These are phyloP conservation scores for Anethum foeniculum DNA, from an alignment of 140 eudicot genomes.

Conservation along the genomic window DNA sequence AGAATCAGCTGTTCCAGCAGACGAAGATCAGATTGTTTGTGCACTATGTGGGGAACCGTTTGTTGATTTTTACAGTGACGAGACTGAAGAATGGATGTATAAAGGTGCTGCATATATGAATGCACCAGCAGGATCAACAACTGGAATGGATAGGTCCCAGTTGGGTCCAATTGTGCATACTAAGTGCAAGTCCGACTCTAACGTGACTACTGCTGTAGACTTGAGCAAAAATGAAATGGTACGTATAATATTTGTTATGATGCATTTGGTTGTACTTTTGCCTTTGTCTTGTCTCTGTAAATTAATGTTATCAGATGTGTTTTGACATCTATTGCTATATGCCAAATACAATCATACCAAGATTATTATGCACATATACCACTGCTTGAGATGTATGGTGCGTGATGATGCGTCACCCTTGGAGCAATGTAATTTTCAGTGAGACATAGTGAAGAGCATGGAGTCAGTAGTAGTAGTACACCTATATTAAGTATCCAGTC, in stretches of 20 bases:
- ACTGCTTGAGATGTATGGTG: background rate
- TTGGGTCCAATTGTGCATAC: slow-evolving; percentile 94
- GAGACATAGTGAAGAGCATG: background rate
- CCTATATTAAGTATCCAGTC: too few relatives aligned
- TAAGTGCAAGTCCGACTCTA: slow-evolving; percentile 81
- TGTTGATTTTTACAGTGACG: slow-evolving; percentile 92
- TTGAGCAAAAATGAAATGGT: slow-evolving; percentile 42
- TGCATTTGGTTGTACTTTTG: background rate
- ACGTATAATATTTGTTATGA: slow-evolving; percentile 13
- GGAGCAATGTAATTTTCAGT: background rate
- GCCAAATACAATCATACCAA: background rate
- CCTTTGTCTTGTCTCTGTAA: background rate
- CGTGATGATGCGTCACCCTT: background rate
- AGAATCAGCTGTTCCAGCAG: slow-evolving; percentile 94
- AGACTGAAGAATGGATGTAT: slow-evolving; percentile 97
- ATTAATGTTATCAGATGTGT: slow-evolving; percentile 2
- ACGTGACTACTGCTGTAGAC: slow-evolving; percentile 40
- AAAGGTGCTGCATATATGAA: slow-evolving; percentile 92
- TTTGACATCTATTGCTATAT: background rate
- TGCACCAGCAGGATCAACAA: slow-evolving; percentile 50
- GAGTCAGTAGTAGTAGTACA: background rate
- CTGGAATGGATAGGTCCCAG: slow-evolving; percentile 75
- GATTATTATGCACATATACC: background rate
- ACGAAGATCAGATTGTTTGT: slow-evolving; percentile 79
- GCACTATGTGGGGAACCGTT: slow-evolving; percentile 91